Percentiles rank a stretch among this genome's conserved stretches.
Evolutionary conservation across 192 early-diverging fungal species (phyloP).

Genomic region (Geosiphon pyriformis): DNA sequence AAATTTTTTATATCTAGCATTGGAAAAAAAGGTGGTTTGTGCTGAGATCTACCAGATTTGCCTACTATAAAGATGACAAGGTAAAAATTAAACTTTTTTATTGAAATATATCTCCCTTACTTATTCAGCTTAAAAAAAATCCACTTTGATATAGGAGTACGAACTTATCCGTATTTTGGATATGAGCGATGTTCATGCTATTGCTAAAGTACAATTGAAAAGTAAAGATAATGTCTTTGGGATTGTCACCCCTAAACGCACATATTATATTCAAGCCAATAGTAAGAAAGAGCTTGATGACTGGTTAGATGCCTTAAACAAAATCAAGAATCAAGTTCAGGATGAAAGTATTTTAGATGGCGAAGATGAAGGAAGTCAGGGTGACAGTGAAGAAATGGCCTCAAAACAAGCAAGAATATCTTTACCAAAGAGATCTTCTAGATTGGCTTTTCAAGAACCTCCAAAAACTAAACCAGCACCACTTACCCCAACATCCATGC

Average conservation of each 20-base stretch:
- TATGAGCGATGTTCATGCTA: conserved; percentile 61
- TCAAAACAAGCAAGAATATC: background rate
- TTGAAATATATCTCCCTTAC: background rate
- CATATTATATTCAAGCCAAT: conserved; percentile 64
- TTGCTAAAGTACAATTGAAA: conserved; percentile 65
- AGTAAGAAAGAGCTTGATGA: conserved; percentile 53
- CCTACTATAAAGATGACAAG: conserved; percentile 81
- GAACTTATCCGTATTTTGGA: conserved; percentile 69
- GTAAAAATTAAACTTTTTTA: conserved; percentile 28
- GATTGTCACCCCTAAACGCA: conserved; percentile 66
- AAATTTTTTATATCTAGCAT: conserved; percentile 47
- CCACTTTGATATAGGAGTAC: conserved; percentile 55
- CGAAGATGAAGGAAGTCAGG: conserved; percentile 18
- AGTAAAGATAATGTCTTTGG: conserved; percentile 67
- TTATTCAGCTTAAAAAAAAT: background rate
- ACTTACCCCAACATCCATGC: background rate
- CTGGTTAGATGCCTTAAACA: conserved; percentile 53
- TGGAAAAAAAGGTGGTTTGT: conserved; percentile 90
- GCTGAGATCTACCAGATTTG: conserved; percentile 67
- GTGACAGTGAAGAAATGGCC: conserved; percentile 8
- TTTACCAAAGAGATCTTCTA: background rate
- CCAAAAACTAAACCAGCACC: background rate
- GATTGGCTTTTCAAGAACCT: background rate
- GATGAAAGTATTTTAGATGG: conserved; percentile 9
- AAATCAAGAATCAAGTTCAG: conserved; percentile 31